phyloP scores from a whole-genome alignment of 768 basidiomycete species.

The Lentinula raphanica region DNA sequence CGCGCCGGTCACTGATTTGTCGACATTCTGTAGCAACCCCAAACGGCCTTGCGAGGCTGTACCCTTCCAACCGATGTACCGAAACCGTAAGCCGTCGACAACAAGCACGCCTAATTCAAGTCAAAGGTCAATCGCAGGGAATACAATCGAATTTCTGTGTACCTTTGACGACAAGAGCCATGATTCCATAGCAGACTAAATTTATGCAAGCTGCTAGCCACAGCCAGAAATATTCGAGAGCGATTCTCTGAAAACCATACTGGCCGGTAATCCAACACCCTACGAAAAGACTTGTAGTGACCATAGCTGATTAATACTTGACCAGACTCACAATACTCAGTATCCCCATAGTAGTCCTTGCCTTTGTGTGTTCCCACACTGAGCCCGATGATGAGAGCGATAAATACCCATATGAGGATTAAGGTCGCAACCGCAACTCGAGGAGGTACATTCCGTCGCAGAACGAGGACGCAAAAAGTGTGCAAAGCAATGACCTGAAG shows the following conservation, averaged over 20 bases:
- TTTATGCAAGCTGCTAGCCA: slow-evolving; percentile 35
- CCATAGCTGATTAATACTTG: background rate
- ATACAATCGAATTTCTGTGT: background rate
- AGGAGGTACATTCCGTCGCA: slow-evolving; percentile 23
- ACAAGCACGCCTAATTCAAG: slow-evolving; percentile 21
- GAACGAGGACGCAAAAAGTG: slow-evolving; percentile 33
- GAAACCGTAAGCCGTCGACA: slow-evolving; percentile 23
- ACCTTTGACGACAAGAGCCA: slow-evolving; percentile 30
- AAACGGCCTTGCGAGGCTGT: background rate
- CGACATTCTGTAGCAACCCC: background rate
- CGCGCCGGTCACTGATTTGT: background rate
- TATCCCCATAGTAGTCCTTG: slow-evolving; percentile 30
- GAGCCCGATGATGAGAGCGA: slow-evolving; percentile 29
- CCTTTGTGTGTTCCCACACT: slow-evolving; percentile 25
- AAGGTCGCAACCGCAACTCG: slow-evolving; percentile 25
- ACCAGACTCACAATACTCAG: slow-evolving; percentile 25
- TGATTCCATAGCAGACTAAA: slow-evolving; percentile 31
- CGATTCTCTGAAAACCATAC: slow-evolving; percentile 30
- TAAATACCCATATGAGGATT: slow-evolving; percentile 26
- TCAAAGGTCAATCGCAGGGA: too few species aligned
- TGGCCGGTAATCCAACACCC: slow-evolving; percentile 40
- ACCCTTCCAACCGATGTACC: slow-evolving; percentile 6
- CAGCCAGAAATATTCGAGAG: slow-evolving; percentile 38
- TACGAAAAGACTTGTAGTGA: slow-evolving; percentile 8
- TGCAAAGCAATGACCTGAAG: slow-evolving; percentile 30